Evolutionary conservation across 345 rosid genomes (phyloP).

Genomic region (Physaria fendleri): DNA sequence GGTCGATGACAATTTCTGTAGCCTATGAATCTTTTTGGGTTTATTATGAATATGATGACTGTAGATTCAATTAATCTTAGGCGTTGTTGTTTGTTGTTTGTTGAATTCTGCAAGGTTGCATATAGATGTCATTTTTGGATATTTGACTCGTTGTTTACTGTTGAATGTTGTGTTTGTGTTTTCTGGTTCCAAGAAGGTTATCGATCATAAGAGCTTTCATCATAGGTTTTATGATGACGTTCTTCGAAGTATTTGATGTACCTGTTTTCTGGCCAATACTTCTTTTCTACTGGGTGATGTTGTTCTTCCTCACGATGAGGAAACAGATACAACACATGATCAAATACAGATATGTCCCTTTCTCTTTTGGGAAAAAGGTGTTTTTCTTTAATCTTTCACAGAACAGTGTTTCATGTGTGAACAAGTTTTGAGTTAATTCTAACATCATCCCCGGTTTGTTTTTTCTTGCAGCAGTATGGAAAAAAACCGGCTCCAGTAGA

Average conservation of each 20-base stretch:
- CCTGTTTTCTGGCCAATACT: slow-evolving; percentile 99
- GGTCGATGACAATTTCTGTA: background rate
- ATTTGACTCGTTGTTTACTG: background rate
- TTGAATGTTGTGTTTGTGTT: background rate
- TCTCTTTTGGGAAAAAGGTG: slow-evolving; percentile 82
- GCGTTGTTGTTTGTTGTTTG: background rate
- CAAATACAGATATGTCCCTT: slow-evolving; percentile 88
- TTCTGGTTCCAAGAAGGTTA: slow-evolving; percentile 41
- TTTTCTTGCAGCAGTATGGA: slow-evolving; percentile 46
- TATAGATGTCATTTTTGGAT: background rate
- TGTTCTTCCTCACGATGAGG: slow-evolving; percentile 81
- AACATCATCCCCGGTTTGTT: background rate
- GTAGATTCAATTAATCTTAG: background rate
- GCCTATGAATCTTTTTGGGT: background rate
- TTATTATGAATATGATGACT: background rate
- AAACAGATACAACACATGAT: slow-evolving; percentile 88
- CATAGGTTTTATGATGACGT: slow-evolving; percentile 72
- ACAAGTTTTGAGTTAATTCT: background rate
- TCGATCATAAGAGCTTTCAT: slow-evolving; percentile 64
- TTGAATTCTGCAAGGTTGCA: background rate
- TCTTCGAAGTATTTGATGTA: slow-evolving; percentile 67
- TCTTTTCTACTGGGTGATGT: slow-evolving; percentile 78
- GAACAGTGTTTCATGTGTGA: background rate
- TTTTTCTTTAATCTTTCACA: slow-evolving; percentile 10
- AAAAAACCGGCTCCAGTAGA: slow-evolving; percentile 56